Percentiles rank a stretch among this genome's conserved stretches.
These are phyloP conservation scores for Nepenthes mirabilis DNA, from an alignment of 148 eudicot genomes.

Conservation along the genomic window DNA sequence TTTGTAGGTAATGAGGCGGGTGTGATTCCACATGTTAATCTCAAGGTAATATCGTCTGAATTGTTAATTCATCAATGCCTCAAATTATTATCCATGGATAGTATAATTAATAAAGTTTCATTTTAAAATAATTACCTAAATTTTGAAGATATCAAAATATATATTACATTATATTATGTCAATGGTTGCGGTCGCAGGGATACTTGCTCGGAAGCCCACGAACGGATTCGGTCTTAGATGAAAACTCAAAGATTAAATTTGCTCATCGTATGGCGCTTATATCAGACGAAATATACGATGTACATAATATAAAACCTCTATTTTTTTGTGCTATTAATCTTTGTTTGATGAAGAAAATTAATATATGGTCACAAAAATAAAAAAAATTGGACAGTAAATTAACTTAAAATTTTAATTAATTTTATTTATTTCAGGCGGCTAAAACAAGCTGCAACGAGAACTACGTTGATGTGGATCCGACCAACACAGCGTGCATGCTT, in stretches of 20 bases:
- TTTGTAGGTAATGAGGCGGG: conserved; percentile 1
- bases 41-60: neutral
- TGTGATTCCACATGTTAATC: neutral
- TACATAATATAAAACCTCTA: conserved; percentile 2
- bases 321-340: neutral
- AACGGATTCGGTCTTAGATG: conserved; percentile 29
- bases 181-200: conserved; percentile 3
- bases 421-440: conserved; percentile 14
- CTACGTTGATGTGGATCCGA: conserved; percentile 26
- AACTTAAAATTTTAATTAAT: neutral
- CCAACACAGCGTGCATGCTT: conserved; percentile 24
- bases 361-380: neutral
- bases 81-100: too few species aligned
- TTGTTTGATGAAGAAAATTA: neutral
- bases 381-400: too few species aligned
- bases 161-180: neutral
- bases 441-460: conserved; percentile 26
- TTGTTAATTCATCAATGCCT: neutral
- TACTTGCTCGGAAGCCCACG: conserved; percentile 24
- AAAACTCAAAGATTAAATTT: conserved; percentile 29
- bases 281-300: conserved; percentile 39
- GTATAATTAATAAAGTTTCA: too few species aligned
- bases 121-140: too few species aligned
- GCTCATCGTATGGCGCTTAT: conserved; percentile 53
- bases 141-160: too few species aligned